Conservation (phyloP, 352 stramenopile genomes). For the Phytophthora pistaciae region DNA sequence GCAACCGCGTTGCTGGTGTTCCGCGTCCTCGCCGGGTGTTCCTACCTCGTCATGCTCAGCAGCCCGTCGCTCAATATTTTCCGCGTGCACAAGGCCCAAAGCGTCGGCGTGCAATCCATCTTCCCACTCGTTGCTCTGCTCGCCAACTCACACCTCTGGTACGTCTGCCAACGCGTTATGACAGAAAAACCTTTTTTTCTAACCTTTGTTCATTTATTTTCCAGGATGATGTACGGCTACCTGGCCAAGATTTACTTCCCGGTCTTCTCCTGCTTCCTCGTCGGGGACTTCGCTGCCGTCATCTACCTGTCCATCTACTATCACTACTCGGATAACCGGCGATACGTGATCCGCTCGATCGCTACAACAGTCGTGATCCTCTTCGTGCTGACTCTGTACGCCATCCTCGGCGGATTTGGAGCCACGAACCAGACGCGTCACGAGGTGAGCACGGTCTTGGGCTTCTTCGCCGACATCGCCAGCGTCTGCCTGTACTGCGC, state of each 20-base stretch:
- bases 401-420: constrained; percentile 39
- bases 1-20: constrained; percentile 30
- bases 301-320: constrained; percentile 69
- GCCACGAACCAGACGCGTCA: constrained; percentile 47
- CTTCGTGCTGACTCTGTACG: constrained; percentile 42
- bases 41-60: constrained; percentile 38
- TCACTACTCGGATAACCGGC: constrained; percentile 45
- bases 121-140: constrained; percentile 46
- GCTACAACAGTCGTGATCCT: constrained; percentile 23
- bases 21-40: constrained; percentile 35
- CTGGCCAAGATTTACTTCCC: constrained; percentile 58
- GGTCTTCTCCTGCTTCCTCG: constrained; percentile 50
- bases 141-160: constrained; percentile 49
- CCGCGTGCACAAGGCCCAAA: constrained; percentile 32
- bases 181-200: not conserved
- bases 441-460: constrained; percentile 39
- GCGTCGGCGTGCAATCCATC: constrained; percentile 42
- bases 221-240: constrained; percentile 63
- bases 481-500: constrained; percentile 49
- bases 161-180: not conserved
- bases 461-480: constrained; percentile 42
- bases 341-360: constrained; percentile 35
- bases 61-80: constrained; percentile 42
- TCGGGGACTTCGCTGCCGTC: constrained; percentile 43
- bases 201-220: not conserved